Evolutionary conservation across 768 basidiomycete genomes (phyloP).

Genomic region (Mrakia frigida): DNA sequence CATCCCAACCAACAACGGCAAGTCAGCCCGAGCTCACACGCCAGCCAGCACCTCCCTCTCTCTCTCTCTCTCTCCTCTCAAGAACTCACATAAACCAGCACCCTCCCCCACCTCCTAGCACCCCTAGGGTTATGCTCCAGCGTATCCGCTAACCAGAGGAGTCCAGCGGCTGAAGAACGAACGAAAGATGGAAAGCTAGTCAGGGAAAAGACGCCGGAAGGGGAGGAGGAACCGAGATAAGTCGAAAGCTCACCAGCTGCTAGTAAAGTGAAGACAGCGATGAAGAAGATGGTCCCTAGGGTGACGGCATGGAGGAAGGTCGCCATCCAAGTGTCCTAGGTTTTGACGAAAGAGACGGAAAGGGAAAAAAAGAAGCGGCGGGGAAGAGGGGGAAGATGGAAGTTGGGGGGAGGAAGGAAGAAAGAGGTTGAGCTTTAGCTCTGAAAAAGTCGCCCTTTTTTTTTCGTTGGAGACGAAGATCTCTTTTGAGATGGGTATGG

Average conservation of each 20-base stretch:
- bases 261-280: slow-evolving; percentile 17
- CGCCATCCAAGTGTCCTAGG: slow-evolving; percentile 45
- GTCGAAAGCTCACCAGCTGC: slow-evolving; percentile 9
- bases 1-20: neutral
- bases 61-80: neutral
- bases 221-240: neutral
- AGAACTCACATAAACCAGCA: slow-evolving; percentile 21
- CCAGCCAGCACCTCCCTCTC: neutral
- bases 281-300: slow-evolving; percentile 49
- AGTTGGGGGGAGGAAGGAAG: neutral
- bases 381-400: neutral
- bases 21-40: slow-evolving; percentile 9
- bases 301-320: slow-evolving; percentile 49
- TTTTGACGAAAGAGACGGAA: too few relatives aligned
- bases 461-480: neutral
- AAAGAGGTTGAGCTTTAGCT: neutral
- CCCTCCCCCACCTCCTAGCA: slow-evolving; percentile 18
- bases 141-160: slow-evolving; percentile 28
- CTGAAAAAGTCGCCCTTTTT: too few relatives aligned
- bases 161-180: slow-evolving; percentile 11
- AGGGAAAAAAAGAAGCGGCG: slow-evolving; percentile 34
- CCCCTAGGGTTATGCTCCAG: slow-evolving; percentile 25
- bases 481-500: slow-evolving; percentile 9
- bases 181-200: neutral
- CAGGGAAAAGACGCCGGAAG: neutral